Conservation (phyloP, 352 stramenopile genomes). For the Phytophthora nicotianae region DNA sequence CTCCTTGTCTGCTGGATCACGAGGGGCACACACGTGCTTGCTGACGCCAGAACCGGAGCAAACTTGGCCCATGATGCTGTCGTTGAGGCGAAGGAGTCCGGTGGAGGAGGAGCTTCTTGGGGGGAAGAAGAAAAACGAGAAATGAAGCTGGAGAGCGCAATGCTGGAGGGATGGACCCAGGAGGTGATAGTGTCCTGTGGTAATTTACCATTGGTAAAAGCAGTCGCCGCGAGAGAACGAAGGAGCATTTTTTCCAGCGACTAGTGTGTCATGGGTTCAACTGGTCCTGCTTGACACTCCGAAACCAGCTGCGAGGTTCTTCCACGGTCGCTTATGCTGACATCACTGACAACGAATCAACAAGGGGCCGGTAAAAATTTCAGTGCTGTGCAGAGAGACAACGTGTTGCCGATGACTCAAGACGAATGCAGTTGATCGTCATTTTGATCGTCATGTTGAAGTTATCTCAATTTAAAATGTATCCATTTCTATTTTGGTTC, state of each 20-base stretch:
- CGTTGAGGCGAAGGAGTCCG: conserved; percentile 5
- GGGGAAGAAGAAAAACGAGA: conserved; percentile 35
- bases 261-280: conserved; percentile 31
- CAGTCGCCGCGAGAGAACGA: not conserved
- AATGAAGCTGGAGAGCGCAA: conserved; percentile 27
- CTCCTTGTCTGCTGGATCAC: conserved; percentile 36
- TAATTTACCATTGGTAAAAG: not conserved
- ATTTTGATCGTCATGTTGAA: not conserved
- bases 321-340: conserved; percentile 11
- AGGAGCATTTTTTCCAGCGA: conserved; percentile 14
- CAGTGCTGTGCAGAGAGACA: not conserved
- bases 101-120: conserved; percentile 18
- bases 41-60: conserved; percentile 51
- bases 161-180: not conserved
- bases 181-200: not conserved
- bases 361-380: not conserved
- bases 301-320: conserved; percentile 6
- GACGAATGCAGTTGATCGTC: not conserved
- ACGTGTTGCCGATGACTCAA: not conserved
- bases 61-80: conserved; percentile 54
- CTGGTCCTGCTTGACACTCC: not conserved
- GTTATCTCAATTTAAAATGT: not conserved
- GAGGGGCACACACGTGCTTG: conserved; percentile 45
- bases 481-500: not conserved
- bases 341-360: not conserved